Conservation (phyloP, 2,329 filamentous ascomycete species). For the Stachybotrys elegans region DNA sequence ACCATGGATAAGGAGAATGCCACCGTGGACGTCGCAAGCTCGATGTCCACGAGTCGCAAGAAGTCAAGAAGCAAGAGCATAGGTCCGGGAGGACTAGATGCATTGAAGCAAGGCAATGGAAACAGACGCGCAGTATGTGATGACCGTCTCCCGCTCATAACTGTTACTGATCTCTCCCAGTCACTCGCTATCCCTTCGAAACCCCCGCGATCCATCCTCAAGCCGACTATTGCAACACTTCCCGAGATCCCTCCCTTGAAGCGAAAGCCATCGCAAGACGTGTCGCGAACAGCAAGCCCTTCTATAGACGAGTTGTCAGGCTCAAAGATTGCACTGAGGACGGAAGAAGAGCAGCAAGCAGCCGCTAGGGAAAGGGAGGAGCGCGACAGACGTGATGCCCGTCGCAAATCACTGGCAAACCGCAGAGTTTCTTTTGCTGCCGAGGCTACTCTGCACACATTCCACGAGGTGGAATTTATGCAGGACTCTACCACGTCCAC, state of each 20-base stretch:
- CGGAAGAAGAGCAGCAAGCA: constrained; percentile 66
- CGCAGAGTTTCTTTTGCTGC: constrained; percentile 94
- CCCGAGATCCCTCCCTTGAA: constrained; percentile 65
- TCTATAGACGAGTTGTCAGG: constrained; percentile 21
- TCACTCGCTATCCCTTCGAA: constrained; percentile 49
- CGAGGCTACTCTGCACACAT: constrained; percentile 94
- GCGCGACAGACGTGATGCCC: constrained; percentile 74
- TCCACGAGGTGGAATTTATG: constrained; percentile 85
- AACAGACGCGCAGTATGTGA: constrained; percentile 71
- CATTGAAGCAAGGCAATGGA: constrained; percentile 67
- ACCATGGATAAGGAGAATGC: constrained; percentile 72
- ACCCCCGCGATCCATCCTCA: constrained; percentile 68
- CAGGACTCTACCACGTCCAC: constrained; percentile 82
- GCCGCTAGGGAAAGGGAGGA: constrained; percentile 67
- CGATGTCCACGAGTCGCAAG: constrained; percentile 47
- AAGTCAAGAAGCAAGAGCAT: constrained; percentile 94
- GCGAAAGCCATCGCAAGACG: constrained; percentile 15
- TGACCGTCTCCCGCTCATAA: constrained; percentile 4
- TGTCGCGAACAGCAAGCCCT: constrained; percentile 8
- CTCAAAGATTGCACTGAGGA: constrained; percentile 60
- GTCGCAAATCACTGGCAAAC: constrained; percentile 88
- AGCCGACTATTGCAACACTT: constrained; percentile 66
- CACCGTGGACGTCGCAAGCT: constrained; percentile 58
- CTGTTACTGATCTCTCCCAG: constrained; percentile 27
- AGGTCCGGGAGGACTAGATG: constrained; percentile 84